Base-by-base conservation (phyloP, 306 rosid species). In the Albizia julibrissin region DNA sequence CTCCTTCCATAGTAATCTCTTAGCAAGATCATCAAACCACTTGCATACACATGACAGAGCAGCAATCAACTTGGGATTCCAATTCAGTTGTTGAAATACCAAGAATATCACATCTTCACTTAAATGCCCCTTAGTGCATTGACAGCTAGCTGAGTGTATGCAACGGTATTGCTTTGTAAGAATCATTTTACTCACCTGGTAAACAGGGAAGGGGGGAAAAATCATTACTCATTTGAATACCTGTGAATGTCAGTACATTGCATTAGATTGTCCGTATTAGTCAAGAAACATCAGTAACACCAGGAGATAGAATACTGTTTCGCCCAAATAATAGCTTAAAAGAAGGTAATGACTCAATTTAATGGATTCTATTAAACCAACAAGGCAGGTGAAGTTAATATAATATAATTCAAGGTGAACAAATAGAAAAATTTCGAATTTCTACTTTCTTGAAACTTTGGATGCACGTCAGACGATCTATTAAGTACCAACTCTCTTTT, bases 21-120 rank as follows among this genome's bases (percentile, higher is more conserved):
- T 95, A 21, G 99, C 97, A 26, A 95, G 91, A 89, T 95, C 99
- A 84, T 95, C 99, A 81, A 95, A 93, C 99, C 99, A 95, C 88
- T 95, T 95, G 89, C 99, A 95, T 21, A 81, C 97, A 66, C 93
- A 91, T 37, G 99, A 92, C 27, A 95, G 87, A 40, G 91, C 80
- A 59, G 97, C 97, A 72, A 95, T 95, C 80, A 93, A 67, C 85
- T 92, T 88, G 8, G 99, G 99, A 72, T 95, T 92, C 99, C 99
- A 95, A 86, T 95, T 95, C 89, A 92, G 84, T 19, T 77, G 86
- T 69, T 91, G 89, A 78, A 93, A 95, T 70, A 95, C 97, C 78
- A 95, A 87, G 88, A 91, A 93, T 87, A 95, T 83, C 76, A 80
- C 98, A 29, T 92, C 97, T 91, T 92, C 98, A 78, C 90, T 91